phyloP scores from a whole-genome alignment of 2,329 filamentous ascomycete species.

The Hypoxylon sp. region DNA sequence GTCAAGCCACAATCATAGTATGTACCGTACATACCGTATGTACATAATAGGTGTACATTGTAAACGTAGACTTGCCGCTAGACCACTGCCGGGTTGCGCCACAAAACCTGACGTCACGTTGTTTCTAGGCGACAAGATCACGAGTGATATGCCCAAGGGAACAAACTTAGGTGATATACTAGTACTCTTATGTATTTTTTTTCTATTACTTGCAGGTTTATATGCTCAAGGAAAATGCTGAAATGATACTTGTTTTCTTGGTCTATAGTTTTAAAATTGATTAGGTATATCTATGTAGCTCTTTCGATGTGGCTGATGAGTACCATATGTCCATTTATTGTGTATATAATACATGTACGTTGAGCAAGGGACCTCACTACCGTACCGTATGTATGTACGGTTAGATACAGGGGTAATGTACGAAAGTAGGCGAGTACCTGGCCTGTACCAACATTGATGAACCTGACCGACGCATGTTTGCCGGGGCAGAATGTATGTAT shows the following conservation, averaged over 20 bases:
- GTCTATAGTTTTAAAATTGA: neutral
- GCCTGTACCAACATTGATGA: neutral
- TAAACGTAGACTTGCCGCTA: neutral
- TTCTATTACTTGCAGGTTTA: neutral
- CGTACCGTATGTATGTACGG: too few species aligned
- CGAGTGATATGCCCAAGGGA: conserved; percentile 13
- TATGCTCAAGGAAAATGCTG: neutral
- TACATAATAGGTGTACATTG: too few species aligned
- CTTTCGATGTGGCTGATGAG: neutral
- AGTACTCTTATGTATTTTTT: neutral
- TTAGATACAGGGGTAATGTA: neutral
- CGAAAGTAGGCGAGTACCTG: conserved; percentile 8
- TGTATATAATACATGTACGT: too few species aligned
- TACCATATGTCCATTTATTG: neutral
- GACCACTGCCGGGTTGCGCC: conserved; percentile 35
- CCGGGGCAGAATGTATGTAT: conserved; percentile 44
- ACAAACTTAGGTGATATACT: neutral
- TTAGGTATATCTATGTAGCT: neutral
- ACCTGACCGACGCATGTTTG: conserved; percentile 17
- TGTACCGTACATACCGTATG: too few species aligned
- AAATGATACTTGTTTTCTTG: neutral
- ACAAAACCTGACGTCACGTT: conserved; percentile 42
- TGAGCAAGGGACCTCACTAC: too few species aligned
- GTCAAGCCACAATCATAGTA: conserved; percentile 43
- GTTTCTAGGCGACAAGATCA: conserved; percentile 33